Evolutionary conservation across 495 filamentous ascomycete genomes (phyloP).

Genomic region (Daldinia loculata): DNA sequence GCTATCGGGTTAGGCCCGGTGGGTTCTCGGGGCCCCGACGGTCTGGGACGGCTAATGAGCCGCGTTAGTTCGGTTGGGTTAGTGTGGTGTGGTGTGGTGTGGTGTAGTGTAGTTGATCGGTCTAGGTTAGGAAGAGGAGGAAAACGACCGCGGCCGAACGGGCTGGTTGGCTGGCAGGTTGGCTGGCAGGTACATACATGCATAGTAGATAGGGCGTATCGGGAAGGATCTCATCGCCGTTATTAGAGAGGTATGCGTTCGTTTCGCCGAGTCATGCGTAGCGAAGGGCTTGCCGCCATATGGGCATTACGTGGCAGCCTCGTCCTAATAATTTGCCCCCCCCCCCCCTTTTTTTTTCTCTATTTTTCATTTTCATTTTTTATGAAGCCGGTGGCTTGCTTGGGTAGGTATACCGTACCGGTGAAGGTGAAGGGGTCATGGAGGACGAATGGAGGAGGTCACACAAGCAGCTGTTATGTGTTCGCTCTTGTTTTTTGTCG

Average conservation of each 20-base stretch:
- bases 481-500: not conserved
- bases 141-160: too few relatives aligned
- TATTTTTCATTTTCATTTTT: too few relatives aligned
- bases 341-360: not conserved
- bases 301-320: conserved; percentile 17
- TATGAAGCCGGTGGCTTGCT: not conserved
- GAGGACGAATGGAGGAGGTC: conserved; percentile 31
- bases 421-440: conserved; percentile 11
- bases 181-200: not conserved
- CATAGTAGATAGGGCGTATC: not conserved
- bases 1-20: not conserved
- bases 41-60: conserved; percentile 30
- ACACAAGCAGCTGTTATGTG: conserved; percentile 21
- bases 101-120: too few relatives aligned
- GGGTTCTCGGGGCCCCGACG: conserved; percentile 11
- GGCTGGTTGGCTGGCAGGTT: too few relatives aligned
- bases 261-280: not conserved
- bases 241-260: too few relatives aligned
- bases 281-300: not conserved
- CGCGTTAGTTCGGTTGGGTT: not conserved
- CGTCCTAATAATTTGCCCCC: not conserved
- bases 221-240: not conserved
- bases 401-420: conserved; percentile 12
- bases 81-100: not conserved
- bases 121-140: too few relatives aligned